Base-by-base conservation (phyloP, 2,329 filamentous ascomycete species). In the Apiospora hydei region DNA sequence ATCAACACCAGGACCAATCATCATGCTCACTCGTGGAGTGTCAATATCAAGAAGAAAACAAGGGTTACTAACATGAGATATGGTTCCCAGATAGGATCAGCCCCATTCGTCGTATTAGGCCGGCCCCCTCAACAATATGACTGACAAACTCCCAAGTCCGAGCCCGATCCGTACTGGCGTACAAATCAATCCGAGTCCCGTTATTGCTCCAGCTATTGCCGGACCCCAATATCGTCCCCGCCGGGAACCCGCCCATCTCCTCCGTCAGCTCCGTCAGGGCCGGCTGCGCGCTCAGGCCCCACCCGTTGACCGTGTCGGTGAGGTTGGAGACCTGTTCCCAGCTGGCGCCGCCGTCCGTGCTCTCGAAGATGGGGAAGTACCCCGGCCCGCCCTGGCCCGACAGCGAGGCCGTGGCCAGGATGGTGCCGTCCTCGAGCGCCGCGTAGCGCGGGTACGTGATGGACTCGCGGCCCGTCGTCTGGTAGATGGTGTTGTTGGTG, bases 81-180 rank as follows among this genome's bases (percentile, higher is more conserved):
- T 0, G 92, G 92, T 78, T 94, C 92, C 92, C 92, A 94, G 26
- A 94, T 88, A 0, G 91, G 90, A 0, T 89, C 90, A 43, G 89
- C 80, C 1, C 89, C 91, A 76, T 93, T 92, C 76, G 88, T 85
- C 7, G 90, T 87, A 0, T 84, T 78, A 1, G 90, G 90, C 67
- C 84, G 84, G 16, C 89, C 89, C 53, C 92, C 6, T 83, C 81
- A 1, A 90, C 91, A 67, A 93, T 87, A 73, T 89, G 86, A 70
- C 88, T 90, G 71, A 92, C 87, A 74, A 93, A 93, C 44, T 88
- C 82, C 91, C 91, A 94, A 2, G 86, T 90, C 26, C 82, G 77
- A 8, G 90, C 92, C 41, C 83, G 81, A 77, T 93, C 90, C 13
- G 79, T 83, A 61, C 87, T 90, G 14, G 90, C 91, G 76, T 93